phyloP scores from a whole-genome alignment of 225 moss, liverwort and hornwort genomes.

The Pseudoscleropodium purum region DNA sequence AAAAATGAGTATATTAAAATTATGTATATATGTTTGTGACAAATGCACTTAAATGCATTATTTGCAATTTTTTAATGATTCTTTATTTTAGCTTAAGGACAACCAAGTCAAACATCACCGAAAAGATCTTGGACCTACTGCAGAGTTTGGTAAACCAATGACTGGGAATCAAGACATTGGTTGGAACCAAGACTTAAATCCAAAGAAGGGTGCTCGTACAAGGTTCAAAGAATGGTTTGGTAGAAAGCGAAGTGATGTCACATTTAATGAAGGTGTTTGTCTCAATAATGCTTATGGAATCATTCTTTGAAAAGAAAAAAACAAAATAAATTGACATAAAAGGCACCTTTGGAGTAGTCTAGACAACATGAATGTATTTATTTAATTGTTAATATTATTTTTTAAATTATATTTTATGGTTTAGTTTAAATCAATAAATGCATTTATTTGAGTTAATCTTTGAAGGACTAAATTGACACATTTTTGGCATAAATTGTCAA shows the following conservation, averaged over 20 bases:
- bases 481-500: background rate
- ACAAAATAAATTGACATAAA: background rate
- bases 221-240: slow-evolving; percentile 33
- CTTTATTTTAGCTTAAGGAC: background rate
- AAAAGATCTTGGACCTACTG: slow-evolving; percentile 23
- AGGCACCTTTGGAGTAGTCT: background rate
- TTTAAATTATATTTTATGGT: background rate
- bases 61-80: background rate
- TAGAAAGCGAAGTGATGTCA: slow-evolving; percentile 27
- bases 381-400: no score
- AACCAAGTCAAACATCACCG: slow-evolving; percentile 11
- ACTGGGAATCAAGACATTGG: slow-evolving; percentile 51
- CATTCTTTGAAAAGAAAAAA: background rate
- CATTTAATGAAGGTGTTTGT: slow-evolving; percentile 40
- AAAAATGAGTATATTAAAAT: rapidly evolving
- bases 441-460: rapidly evolving
- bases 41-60: background rate
- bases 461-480: rapidly evolving
- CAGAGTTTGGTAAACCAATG: slow-evolving; percentile 27
- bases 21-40: background rate
- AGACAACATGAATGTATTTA: background rate
- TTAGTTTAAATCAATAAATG: background rate
- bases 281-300: slow-evolving; percentile 45
- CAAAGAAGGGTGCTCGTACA: slow-evolving; percentile 1
- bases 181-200: slow-evolving; percentile 32